Base-by-base conservation (phyloP, 2,329 filamentous ascomycete genomes). In the Cladophialophora yegresii region DNA sequence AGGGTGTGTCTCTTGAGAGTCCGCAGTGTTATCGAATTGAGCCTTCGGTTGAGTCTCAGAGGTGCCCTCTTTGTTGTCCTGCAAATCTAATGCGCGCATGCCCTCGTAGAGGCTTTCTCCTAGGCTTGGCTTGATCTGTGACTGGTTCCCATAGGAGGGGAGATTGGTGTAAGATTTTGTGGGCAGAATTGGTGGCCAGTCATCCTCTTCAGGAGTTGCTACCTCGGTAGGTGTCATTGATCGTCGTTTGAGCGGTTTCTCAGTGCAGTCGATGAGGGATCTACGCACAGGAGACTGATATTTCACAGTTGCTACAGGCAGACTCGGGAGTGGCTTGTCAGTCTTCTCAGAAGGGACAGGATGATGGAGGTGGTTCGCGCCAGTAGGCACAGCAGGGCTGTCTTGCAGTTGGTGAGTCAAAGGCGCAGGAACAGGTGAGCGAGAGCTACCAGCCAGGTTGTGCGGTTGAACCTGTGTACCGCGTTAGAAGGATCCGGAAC, bases 311-410 rank as follows among this genome's bases (percentile, higher is more conserved):
- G 69, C 69, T 5, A 70, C 55, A 26, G 73, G 73, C 36, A 73
- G 69, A 61, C 69, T 72, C n/a, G 73, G 73, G 16, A 74, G 65
- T 9, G 73, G 73, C 61, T 74, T 75, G 30, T 74, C 72, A 28
- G 5, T 16, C 51, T 20, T 33, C 26, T 28, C 28, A 32, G 51
- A 22, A 33, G 51, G 51, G 28, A 2, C 6, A 33, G 51, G 51
- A 30, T 33, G 23, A 13, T 50, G 47, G 5, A 50, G 47, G 26
- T 50, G 47, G 47, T 50, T 50, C 9, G 47, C 47, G 12, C 47
- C 47, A 10, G 47, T 50, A 50, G 47, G 47, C 5, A 50, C 47
- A n/a, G 60, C 50, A 26, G 71, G 69, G 40, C 63, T 69, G 40
- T 58, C 32, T 43, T 50, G 53, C 28, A n/a, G 36, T 51, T 30